Evolutionary conservation across 768 basidiomycete species (phyloP), one percentile per base, ranked within the genome.

Genomic region (Phanerochaete sordida): DNA sequence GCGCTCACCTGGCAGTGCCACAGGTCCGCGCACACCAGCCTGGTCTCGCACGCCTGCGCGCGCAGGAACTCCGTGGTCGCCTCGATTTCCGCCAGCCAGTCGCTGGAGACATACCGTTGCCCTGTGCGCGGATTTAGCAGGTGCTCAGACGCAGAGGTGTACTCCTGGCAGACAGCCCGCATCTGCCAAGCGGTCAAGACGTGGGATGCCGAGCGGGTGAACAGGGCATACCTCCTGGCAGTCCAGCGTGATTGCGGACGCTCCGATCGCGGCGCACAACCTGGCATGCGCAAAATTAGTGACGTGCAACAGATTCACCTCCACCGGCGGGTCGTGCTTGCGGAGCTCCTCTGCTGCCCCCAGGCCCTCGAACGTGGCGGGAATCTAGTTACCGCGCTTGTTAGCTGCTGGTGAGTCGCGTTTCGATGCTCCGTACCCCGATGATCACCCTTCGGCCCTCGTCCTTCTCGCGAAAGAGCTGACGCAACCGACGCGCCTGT

Each of bases 351-450:
- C 69, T 0, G 83, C 78, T 6, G 85, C 85, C 26, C 59, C 55
- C 13, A 86, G 75, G 16, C 86, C 86, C 28, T 73, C 73, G 35
- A 80, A 76, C 0, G 85, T 86, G 5, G 85, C 84, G 30, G 85
- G 83, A 39, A 87, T 77, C 85, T 86, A 39, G 33, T 35, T 35
- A 13, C 3, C 31, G 35, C 46, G 57, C 21, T 28, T 24, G 30
- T 12, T 23, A 58, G 35, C 52, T 26, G 30, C 19, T 15, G 16
- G 33, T 44, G 43, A 23, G 48, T 6, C 19, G 7, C 35, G 23
- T 21, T n/a, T 23, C 19, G 50, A 19, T 13, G 23, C n/a, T 21
- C 30, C 70, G 80, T 64, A 87, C 86, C 60, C 79, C 81, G 50
- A 86, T 68, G 35, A 85, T 64, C 56, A 87, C 69, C 33, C 74